Conservation (phyloP, 208 protist genomes). For the Naegleria fowleri region DNA sequence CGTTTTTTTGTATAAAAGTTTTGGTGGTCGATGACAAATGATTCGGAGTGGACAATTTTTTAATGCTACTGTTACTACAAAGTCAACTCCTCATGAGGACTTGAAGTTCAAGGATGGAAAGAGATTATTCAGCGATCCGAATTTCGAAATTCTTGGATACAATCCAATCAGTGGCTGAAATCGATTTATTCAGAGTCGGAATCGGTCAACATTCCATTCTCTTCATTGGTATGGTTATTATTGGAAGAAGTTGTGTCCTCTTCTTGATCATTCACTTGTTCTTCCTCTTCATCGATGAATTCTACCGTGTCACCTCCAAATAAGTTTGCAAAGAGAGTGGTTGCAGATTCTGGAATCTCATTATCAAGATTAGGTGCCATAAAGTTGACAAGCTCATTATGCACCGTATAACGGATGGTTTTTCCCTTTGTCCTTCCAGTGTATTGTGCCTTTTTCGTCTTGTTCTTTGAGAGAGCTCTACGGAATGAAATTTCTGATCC, state of each 20-base stretch:
- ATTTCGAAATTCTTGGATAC: too few species aligned
- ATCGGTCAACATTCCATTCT: too few species aligned
- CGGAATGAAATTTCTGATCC: neutral
- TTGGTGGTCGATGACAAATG: too few species aligned
- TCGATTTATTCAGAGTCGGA: too few species aligned
- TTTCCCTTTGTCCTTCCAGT: neutral
- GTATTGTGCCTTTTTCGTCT: neutral
- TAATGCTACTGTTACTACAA: too few species aligned
- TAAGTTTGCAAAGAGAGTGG: slow-evolving; percentile 7
- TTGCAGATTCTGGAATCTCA: slow-evolving; percentile 16
- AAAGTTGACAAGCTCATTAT: neutral
- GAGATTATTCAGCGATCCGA: too few species aligned
- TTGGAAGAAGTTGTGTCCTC: neutral
- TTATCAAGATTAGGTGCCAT: slow-evolving; percentile 8
- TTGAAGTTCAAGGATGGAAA: too few species aligned
- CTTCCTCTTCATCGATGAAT: neutral
- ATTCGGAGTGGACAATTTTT: too few species aligned
- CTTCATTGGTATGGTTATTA: too few species aligned
- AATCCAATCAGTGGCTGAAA: too few species aligned
- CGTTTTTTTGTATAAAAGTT: too few species aligned
- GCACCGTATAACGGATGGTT: neutral
- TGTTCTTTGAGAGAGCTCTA: neutral
- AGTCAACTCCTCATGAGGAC: too few species aligned
- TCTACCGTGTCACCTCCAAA: slow-evolving; percentile 19
- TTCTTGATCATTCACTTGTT: neutral